A percentile compares a stretch with the other conserved stretches of the same genome.
Evolutionary conservation across 345 rosid species (phyloP).

Genomic region (Tarenaya hassleriana): DNA sequence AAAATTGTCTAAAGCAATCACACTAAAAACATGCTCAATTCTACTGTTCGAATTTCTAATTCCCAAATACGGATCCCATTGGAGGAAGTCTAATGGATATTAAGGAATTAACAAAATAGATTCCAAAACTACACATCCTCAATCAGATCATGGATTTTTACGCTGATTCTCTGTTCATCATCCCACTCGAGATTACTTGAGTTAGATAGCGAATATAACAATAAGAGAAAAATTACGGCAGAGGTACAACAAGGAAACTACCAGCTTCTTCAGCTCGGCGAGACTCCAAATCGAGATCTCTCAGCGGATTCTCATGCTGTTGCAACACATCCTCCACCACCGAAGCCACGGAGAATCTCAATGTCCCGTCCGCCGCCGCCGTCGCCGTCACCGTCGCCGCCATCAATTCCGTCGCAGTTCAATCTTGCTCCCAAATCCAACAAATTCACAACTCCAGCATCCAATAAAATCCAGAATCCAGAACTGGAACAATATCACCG

Average conservation of each 20-base stretch:
- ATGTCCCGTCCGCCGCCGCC: slow-evolving; percentile 38
- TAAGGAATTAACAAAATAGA: neutral
- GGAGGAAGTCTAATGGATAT: too few relatives aligned
- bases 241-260: slow-evolving; percentile 14
- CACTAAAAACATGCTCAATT: neutral
- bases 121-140: neutral
- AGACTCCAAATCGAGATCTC: slow-evolving; percentile 55
- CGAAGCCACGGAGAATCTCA: slow-evolving; percentile 52
- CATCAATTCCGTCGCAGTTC: slow-evolving; percentile 19
- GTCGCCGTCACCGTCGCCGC: slow-evolving; percentile 41
- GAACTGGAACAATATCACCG: neutral
- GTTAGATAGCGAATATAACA: too few relatives aligned
- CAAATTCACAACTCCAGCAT: slow-evolving; percentile 13
- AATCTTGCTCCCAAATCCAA: neutral
- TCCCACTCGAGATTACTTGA: neutral
- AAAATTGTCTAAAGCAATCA: slow-evolving; percentile 2
- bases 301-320: slow-evolving; percentile 46
- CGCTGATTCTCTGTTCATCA: neutral
- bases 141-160: slow-evolving; percentile 11
- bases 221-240: too few relatives aligned
- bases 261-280: slow-evolving; percentile 75
- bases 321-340: slow-evolving; percentile 66
- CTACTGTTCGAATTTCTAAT: neutral
- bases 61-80: too few relatives aligned
- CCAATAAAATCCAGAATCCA: neutral